Conservation (phyloP, 768 basidiomycete species). For the Tulasnella sp. region DNA sequence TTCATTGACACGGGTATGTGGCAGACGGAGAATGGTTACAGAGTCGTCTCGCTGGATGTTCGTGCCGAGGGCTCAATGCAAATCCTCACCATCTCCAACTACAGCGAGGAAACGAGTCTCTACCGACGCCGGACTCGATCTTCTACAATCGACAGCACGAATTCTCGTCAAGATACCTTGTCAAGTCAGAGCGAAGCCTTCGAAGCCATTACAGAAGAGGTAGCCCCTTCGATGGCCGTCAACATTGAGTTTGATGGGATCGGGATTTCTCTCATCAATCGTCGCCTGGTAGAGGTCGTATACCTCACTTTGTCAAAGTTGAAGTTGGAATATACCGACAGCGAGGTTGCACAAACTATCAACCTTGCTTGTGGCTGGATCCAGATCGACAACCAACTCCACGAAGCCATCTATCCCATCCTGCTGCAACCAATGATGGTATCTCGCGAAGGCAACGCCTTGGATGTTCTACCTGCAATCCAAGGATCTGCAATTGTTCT, state of each 20-base stretch:
- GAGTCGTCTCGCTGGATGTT: constrained; percentile 77
- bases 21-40: constrained; percentile 36
- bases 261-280: constrained; percentile 84
- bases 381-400: constrained; percentile 95
- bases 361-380: constrained; percentile 73
- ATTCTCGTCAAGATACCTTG: constrained; percentile 55
- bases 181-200: constrained; percentile 63
- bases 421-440: constrained; percentile 89
- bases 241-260: constrained; percentile 75
- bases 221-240: constrained; percentile 50
- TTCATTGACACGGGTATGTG: constrained; percentile 27
- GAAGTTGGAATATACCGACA: constrained; percentile 75
- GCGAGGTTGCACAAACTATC: constrained; percentile 62
- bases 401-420: constrained; percentile 90
- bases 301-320: constrained; percentile 70
- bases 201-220: constrained; percentile 68
- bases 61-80: constrained; percentile 80
- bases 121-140: constrained; percentile 64
- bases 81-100: constrained; percentile 74
- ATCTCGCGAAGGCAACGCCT: constrained; percentile 55
- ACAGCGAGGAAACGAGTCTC: constrained; percentile 70
- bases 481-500: constrained; percentile 81
- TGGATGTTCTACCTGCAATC: constrained; percentile 76
- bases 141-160: constrained; percentile 24
- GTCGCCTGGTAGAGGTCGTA: constrained; percentile 73